phyloP scores from a whole-genome alignment of 331 rosid genomes.

The Phaseolus coccineus region DNA sequence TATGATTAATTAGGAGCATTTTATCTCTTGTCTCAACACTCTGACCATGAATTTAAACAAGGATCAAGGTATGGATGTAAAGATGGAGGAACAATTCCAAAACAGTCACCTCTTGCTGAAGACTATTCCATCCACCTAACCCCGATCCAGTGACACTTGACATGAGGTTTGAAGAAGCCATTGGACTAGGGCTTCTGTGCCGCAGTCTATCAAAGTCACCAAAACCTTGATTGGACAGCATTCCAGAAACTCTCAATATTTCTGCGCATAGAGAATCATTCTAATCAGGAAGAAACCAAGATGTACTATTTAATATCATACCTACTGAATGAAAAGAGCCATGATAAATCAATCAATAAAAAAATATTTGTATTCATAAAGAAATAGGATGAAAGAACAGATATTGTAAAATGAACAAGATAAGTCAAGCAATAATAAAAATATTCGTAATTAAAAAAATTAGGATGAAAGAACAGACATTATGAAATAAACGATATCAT shows the following conservation, averaged over 20 bases:
- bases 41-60: too few species aligned
- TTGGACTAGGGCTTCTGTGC: conserved; percentile 98
- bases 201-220: conserved; percentile 93
- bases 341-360: neutral
- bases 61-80: conserved; percentile 8
- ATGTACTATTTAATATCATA: neutral
- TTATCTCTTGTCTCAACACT: too few species aligned
- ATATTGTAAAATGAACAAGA: neutral
- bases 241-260: conserved; percentile 87
- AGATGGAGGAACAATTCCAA: conserved; percentile 9
- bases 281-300: conserved; percentile 49
- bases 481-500: neutral
- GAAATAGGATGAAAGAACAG: neutral
- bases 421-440: too few species aligned
- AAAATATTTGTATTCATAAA: neutral
- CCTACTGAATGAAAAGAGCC: neutral
- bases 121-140: conserved; percentile 82
- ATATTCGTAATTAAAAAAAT: too few species aligned
- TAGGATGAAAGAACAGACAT: too few species aligned
- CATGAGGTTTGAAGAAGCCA: conserved; percentile 89
- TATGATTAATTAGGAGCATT: too few species aligned
- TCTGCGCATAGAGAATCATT: conserved; percentile 61
- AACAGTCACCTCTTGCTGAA: conserved; percentile 81
- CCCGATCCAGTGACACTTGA: conserved; percentile 81
- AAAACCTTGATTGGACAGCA: conserved; percentile 96